Evolutionary conservation across 75 land plant genomes (phyloP), one percentile per base, ranked within the genome.

Genomic region (Azolla pinnata): DNA sequence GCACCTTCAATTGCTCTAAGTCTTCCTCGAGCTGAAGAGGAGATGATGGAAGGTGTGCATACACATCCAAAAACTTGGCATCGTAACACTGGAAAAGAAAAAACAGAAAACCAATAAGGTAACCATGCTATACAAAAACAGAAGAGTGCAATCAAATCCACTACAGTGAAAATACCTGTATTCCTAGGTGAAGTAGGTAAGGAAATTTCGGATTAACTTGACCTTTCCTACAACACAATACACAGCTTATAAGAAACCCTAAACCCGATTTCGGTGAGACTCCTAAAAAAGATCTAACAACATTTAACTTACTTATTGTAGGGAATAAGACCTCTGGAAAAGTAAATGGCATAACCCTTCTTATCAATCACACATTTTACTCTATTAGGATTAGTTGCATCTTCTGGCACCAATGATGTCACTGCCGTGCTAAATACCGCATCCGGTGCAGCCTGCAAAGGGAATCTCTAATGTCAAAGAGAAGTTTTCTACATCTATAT

Each of bases 361-460:
- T 66, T 79, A 40, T 88, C 81, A 26, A 89, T 85, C 19, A 93
- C 74, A 54, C 98, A 93, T 62, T 93, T 93, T 17, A 93, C 98
- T 25, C 96, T 65, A 62, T 93, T 88, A 14, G 90, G 79, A 66
- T 88, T 82, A 61, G 68, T 58, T 33, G 72, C 97, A 83, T 92
- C 87, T 72, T 93, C 96, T 46, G 90, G 79, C 44, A 81, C 83
- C 56, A 93, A 69, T 10, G 87, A 67, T 57, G 98, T 83, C 0
- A 93, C 98, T 29, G 98, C 98, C 45, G 98, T 88, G 67, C 98
- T 93, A 55, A 82, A 93, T 4, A 88, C 81, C 17, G 98, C 98
- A 83, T 93, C 98, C 4, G 90, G 96, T 30, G 96, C 71, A 49
- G 60, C 76, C 98, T 93, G 72, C 58, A 57, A 20, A 44, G 25